Percentiles rank a stretch among this genome's conserved stretches.
Evolutionary conservation across 108 stramenopile species (phyloP).

Genomic region (Conticribra weissflogii): DNA sequence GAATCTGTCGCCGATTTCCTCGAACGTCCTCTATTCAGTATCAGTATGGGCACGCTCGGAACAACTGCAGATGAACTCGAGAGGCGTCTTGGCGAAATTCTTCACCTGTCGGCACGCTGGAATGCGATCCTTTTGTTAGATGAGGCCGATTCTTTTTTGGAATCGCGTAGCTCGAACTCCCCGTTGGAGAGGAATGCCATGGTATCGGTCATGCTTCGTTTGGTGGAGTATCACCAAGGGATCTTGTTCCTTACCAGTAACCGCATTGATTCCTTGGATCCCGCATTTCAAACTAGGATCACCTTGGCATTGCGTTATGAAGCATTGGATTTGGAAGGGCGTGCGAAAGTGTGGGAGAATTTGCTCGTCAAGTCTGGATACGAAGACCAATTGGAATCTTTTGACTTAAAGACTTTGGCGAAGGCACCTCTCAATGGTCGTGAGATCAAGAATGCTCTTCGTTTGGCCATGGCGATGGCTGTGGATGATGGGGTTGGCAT

Average conservation of each 20-base stretch:
- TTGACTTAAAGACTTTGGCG: conserved; percentile 57
- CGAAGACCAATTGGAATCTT: conserved; percentile 25
- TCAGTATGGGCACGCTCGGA: conserved; percentile 66
- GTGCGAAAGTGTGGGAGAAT: conserved; percentile 62
- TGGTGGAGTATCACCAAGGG: conserved; percentile 69
- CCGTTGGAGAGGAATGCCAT: conserved; percentile 73
- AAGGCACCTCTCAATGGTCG: conserved; percentile 60
- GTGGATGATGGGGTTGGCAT: conserved; percentile 49
- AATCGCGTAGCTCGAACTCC: conserved; percentile 52
- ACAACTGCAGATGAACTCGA: conserved; percentile 67
- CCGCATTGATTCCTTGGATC: conserved; percentile 70
- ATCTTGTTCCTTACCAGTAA: conserved; percentile 74
- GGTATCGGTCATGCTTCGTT: conserved; percentile 73
- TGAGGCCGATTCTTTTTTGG: conserved; percentile 69
- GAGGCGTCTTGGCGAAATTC: conserved; percentile 52
- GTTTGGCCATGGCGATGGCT: conserved; percentile 71
- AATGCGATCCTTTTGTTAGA: conserved; percentile 69
- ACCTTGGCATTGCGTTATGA: conserved; percentile 69
- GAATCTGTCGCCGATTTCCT: conserved; percentile 69
- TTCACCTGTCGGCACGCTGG: conserved; percentile 58
- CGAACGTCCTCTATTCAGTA: conserved; percentile 61
- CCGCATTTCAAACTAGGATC: conserved; percentile 74
- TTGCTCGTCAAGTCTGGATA: conserved; percentile 52
- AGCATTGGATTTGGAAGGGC: conserved; percentile 45
- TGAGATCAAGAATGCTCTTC: conserved; percentile 76